Base-by-base conservation (phyloP, 2,329 filamentous ascomycete species). In the Calonectria pauciramosa region DNA sequence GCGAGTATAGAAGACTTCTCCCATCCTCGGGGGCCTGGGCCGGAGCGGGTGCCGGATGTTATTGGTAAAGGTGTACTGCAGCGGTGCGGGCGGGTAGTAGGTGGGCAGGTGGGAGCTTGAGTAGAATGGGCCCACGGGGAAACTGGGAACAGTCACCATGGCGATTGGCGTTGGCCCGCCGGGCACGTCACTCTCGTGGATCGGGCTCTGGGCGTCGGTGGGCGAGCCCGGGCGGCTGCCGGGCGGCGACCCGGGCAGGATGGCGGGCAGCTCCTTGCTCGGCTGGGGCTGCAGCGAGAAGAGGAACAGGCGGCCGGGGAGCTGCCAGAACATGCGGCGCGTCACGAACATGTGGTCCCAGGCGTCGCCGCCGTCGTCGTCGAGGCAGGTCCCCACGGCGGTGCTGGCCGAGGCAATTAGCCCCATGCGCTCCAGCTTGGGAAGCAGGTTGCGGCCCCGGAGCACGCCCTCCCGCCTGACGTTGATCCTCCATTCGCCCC, bases 401-500 rank as follows among this genome's bases (percentile, higher is more conserved):
- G 94, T 95, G 80, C 97, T 93, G 69, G 94, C 90, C 30, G 91
- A 94, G 0, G 93, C 89, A 66, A 98, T 92, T 68, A 99, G 85
- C 0, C 96, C 96, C 96, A 98, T 98, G 70, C 96, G 91, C 87
- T 98, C 96, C 56, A 98, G 91, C 87, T 98, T 98, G 30, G 95
- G 94, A 54, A 98, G 90, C 77, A 98, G 87, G 77, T 97, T 95
- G 73, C 92, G 92, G 49, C 94, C 94, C 78, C 95, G 93, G 83
- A 99, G 92, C 49, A 98, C 94, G n/a, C 96, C 96, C 79, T 98
- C 95, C 13, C 94, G 89, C 84, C 93, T 95, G 84, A 99, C 93
- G 80, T 93, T 93, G 80, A 99, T 93, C 71, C 91, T 90, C 96
- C 96, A 99, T 73, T 97, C 95, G 38, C 94, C 96, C 77, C 91